Evolutionary conservation across 2,329 filamentous ascomycete species (phyloP).

Genomic region (Exophiala sp.): DNA sequence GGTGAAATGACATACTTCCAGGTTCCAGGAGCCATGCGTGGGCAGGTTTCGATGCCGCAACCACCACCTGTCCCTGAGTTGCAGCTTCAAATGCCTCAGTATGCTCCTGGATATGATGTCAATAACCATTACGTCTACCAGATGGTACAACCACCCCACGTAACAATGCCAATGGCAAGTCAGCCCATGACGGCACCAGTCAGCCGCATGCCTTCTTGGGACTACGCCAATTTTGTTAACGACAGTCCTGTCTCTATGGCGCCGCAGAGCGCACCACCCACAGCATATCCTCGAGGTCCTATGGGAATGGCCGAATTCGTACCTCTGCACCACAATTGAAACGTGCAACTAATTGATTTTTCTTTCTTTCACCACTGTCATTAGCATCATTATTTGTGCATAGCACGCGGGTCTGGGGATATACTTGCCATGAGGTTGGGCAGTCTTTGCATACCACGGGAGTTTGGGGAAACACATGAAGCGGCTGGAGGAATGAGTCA

Average conservation of each 20-base stretch:
- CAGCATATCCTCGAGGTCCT: slow-evolving; percentile 21
- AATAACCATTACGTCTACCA: slow-evolving; percentile 22
- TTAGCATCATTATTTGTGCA: slow-evolving; percentile 19
- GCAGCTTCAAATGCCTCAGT: slow-evolving; percentile 25
- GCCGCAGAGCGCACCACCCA: slow-evolving; percentile 27
- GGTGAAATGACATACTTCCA: slow-evolving; percentile 16
- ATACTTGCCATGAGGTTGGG: slow-evolving; percentile 1
- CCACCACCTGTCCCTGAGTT: slow-evolving; percentile 21
- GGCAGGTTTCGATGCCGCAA: slow-evolving; percentile 16
- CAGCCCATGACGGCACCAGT: slow-evolving; percentile 32
- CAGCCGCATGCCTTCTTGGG: slow-evolving; percentile 36
- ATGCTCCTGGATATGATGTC: slow-evolving; percentile 15
- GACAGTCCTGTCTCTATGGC: slow-evolving; percentile 31
- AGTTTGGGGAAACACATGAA: slow-evolving; percentile 5
- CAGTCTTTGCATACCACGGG: slow-evolving; percentile 8
- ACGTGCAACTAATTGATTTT: slow-evolving; percentile 6
- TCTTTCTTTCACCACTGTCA: slow-evolving; percentile 23
- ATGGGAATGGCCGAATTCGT: slow-evolving; percentile 21
- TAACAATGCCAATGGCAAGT: slow-evolving; percentile 17
- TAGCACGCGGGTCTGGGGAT: slow-evolving; percentile 4
- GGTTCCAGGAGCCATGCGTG: slow-evolving; percentile 10
- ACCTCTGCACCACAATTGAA: slow-evolving; percentile 14
- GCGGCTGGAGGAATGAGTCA: slow-evolving; percentile 15
- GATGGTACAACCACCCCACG: slow-evolving; percentile 19
- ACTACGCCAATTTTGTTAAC: slow-evolving; percentile 35